phyloP scores from a whole-genome alignment of 495 filamentous ascomycete species.

The Penicillium fimorum region DNA sequence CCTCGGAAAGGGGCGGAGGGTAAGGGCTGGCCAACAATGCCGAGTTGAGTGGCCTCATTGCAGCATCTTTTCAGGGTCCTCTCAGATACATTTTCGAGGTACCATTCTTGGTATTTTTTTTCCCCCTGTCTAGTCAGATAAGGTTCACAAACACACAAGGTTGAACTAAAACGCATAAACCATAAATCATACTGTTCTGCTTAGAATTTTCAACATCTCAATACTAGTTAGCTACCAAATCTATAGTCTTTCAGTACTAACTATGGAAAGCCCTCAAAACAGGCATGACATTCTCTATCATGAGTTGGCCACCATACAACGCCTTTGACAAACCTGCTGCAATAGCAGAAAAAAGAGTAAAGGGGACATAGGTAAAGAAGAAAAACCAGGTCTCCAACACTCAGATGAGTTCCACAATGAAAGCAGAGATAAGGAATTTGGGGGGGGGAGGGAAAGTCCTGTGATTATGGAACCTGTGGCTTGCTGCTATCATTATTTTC shows the following conservation, averaged over 20 bases:
- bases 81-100: background rate
- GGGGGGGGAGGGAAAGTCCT: constrained; percentile 17
- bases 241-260: constrained; percentile 2
- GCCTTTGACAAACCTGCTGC: constrained; percentile 23
- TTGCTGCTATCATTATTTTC: constrained; percentile 30
- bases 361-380: constrained; percentile 7
- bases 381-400: constrained; percentile 10
- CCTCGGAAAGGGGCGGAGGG: constrained; percentile 14
- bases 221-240: constrained; percentile 1
- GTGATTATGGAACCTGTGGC: constrained; percentile 29
- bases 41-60: background rate
- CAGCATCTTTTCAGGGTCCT: background rate
- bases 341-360: constrained; percentile 9
- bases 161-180: background rate
- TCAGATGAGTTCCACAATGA: constrained; percentile 7
- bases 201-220: background rate
- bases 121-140: background rate
- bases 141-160: background rate
- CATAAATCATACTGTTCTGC: background rate
- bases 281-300: constrained; percentile 34
- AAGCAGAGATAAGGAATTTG: constrained; percentile 3
- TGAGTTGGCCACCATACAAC: constrained; percentile 24
- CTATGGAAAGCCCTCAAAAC: constrained; percentile 17
- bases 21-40: constrained; percentile 1
- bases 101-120: background rate